These are phyloP conservation scores for Cryphonectria nitschkei DNA, from an alignment of 2,329 filamentous ascomycete genomes.

Conservation along the genomic window DNA sequence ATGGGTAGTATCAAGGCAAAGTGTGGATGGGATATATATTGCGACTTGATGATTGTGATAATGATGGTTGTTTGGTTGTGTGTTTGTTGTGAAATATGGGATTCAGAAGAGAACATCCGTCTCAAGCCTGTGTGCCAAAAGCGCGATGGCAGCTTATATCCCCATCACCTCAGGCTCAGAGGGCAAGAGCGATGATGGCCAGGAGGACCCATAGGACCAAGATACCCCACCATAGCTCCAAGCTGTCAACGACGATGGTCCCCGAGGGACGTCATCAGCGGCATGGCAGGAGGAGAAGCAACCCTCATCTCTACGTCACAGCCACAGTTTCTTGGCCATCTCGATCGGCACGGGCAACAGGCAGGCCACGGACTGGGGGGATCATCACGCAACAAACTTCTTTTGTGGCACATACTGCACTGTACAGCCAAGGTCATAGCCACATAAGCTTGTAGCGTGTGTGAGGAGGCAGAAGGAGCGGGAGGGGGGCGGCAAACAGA, in stretches of 20 bases:
- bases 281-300: background rate
- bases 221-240: background rate
- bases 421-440: background rate
- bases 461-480: too few relatives aligned
- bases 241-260: slow-evolving; percentile 16
- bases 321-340: slow-evolving; percentile 23
- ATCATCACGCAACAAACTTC: slow-evolving; percentile 18
- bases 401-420: background rate
- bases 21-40: background rate
- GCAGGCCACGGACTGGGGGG: slow-evolving; percentile 12
- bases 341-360: slow-evolving; percentile 23
- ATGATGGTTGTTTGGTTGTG: background rate
- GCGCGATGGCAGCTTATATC: slow-evolving; percentile 30
- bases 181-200: background rate
- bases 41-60: background rate
- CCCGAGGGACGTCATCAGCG: slow-evolving; percentile 27
- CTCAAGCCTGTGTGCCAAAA: slow-evolving; percentile 9
- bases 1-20: background rate
- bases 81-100: background rate
- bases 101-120: slow-evolving; percentile 5
- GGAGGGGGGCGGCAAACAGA: background rate
- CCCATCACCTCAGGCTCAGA: background rate
- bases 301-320: slow-evolving; percentile 28
- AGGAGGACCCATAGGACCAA: background rate
- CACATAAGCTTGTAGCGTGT: background rate